Evolutionary conservation across 192 early-diverging fungal genomes (phyloP), one percentile per base, ranked within the genome.

Genomic region (Obelidium mucronatum): DNA sequence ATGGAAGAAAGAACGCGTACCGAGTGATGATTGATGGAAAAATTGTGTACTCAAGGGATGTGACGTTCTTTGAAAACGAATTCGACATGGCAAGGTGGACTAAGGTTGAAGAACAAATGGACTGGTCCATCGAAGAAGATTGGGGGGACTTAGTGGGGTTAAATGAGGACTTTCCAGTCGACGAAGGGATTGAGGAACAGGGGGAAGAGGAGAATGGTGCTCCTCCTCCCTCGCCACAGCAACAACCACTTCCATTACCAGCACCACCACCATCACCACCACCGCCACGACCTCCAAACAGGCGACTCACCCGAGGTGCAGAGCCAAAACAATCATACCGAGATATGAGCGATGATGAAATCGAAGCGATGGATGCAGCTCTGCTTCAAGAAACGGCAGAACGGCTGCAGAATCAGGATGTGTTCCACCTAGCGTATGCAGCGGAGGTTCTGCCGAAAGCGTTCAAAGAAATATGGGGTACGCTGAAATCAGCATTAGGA

Each of bases 11-110:
- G 17, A 26, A 26, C 11, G 11, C 13, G 13, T 62, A 62, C 26
- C 35, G 26, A 26, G 24, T 62, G 17, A 15, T 62, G 26, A 26
- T 62, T 17, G 26, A 36, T 36, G 35, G 60, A 36, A 62, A 62
- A 36, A 62, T 62, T 36, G 26, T 62, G 11, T 62, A 31, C 17
- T 11, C 28, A 31, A 17, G 13, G 11, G 60, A 62, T 36, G 60
- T 62, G 26, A 62, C 60, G 13, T 62, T 62, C 26, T 62, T 62
- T 62, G 60, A 62, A 36, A 17, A 62, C 26, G 26, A 62, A 26
- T 62, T 62, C 35, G 26, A 62, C 24, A 11, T 62, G 11, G 11
- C 51, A 52, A 52, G n/a, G n/a, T 52, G 51, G 51, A 15, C 51
- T 15, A 52, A 52, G 51, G n/a, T 15, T 52, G 51, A 52, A 13